A percentile compares a stretch with the other conserved stretches of the same genome.
These are phyloP conservation scores for Epichloe gansuensis DNA, from an alignment of 2,329 filamentous ascomycete genomes.

Conservation along the genomic window DNA sequence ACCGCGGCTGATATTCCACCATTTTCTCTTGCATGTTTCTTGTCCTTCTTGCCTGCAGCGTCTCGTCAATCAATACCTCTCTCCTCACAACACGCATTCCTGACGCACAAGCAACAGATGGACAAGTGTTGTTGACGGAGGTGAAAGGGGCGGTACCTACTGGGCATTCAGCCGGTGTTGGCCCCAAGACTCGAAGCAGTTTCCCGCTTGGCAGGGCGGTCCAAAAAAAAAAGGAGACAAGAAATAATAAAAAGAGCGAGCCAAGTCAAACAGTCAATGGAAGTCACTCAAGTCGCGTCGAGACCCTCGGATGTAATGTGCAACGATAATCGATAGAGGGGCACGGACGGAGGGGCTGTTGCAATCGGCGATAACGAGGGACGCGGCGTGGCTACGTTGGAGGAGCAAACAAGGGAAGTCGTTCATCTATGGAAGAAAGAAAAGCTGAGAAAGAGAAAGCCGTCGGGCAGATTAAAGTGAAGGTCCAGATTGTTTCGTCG, in stretches of 20 bases:
- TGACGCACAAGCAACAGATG: background rate
- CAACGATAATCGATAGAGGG: constrained; percentile 5
- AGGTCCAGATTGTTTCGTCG: constrained; percentile 2
- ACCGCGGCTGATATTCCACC: constrained; percentile 40
- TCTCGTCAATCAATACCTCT: background rate
- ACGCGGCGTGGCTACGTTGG: constrained; percentile 2
- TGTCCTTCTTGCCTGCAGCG: constrained; percentile 31
- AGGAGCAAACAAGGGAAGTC: background rate
- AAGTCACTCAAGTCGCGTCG: constrained; percentile 1
- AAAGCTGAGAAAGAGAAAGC: background rate
- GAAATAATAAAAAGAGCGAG: background rate
- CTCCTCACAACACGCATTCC: background rate
- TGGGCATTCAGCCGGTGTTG: constrained; percentile 24
- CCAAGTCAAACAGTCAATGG: background rate
- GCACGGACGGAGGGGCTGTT: constrained; percentile 7
- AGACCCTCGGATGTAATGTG: background rate
- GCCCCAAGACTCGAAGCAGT: constrained; percentile 17
- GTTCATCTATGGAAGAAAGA: background rate
- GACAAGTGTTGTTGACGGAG: background rate
- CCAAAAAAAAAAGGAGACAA: constrained; percentile 6
- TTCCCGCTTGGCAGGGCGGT: constrained; percentile 16
- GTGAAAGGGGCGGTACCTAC: constrained; percentile 14
- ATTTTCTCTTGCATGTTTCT: constrained; percentile 41
- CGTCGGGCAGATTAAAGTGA: background rate
- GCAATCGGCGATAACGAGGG: constrained; percentile 1